Evolutionary conservation across 805 yeast species (phyloP).

Genomic region (Starmerella kuoi): DNA sequence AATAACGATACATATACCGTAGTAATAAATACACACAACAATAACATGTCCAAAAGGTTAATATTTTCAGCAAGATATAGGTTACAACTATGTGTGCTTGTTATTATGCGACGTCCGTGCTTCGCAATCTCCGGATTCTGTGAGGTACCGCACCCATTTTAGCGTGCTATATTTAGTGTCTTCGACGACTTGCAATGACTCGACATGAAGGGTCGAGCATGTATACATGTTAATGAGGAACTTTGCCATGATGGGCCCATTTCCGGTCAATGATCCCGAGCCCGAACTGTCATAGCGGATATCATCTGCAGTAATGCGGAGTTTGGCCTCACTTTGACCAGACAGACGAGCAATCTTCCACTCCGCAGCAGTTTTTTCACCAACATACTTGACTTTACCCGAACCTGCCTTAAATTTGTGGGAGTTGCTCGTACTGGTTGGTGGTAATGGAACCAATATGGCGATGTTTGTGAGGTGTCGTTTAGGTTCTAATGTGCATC

Average conservation of each 20-base stretch:
- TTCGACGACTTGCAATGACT: conserved; percentile 55
- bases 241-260: conserved; percentile 49
- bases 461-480: conserved; percentile 34
- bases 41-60: no score
- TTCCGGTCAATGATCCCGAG: background rate
- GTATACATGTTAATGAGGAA: conserved; percentile 66
- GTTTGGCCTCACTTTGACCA: conserved; percentile 52
- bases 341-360: conserved; percentile 63
- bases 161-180: conserved; percentile 52
- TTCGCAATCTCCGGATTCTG: conserved; percentile 72
- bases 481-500: conserved; percentile 13
- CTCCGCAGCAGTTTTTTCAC: conserved; percentile 49
- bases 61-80: no score
- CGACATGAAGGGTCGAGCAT: conserved; percentile 62
- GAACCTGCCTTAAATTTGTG: conserved; percentile 29
- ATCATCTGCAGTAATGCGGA: conserved; percentile 44
- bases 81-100: no score
- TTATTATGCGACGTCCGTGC: conserved; percentile 38
- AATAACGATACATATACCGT: no score
- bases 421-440: conserved; percentile 8
- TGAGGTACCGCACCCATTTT: conserved; percentile 76
- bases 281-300: background rate
- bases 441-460: conserved; percentile 51
- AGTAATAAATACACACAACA: no score
- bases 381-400: conserved; percentile 58